These are phyloP conservation scores for Pseudogymnoascus sp. DNA, from an alignment of 2,329 filamentous ascomycete species.

Conservation along the genomic window DNA sequence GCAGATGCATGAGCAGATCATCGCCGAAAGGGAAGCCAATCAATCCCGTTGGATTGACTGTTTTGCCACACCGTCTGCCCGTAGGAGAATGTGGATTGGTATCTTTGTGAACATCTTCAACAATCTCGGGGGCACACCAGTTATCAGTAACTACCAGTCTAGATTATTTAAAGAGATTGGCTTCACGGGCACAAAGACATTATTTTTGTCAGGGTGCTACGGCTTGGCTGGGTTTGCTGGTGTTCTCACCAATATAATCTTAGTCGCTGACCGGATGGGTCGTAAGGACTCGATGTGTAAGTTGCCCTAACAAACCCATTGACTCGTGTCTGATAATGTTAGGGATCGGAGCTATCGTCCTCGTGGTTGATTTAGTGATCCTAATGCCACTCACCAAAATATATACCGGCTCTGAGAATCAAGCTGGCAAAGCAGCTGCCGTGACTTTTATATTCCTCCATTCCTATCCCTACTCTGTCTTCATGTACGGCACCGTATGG, in stretches of 20 bases:
- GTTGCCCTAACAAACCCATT: not conserved
- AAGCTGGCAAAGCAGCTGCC: constrained; percentile 11
- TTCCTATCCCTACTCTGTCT: constrained; percentile 13
- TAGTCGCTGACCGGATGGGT: not conserved
- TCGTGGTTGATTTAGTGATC: not conserved
- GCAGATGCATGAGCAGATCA: constrained; percentile 18
- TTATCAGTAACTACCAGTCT: constrained; percentile 28
- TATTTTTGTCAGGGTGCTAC: constrained; percentile 13
- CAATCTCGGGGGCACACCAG: constrained; percentile 28
- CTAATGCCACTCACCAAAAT: constrained; percentile 6
- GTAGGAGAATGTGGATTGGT: constrained; percentile 9
- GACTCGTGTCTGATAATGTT: not conserved
- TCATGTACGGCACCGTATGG: constrained; percentile 26
- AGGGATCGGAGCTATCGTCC: constrained; percentile 1
- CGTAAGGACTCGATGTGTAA: constrained; percentile 1
- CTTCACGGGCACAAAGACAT: constrained; percentile 9
- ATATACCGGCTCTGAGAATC: constrained; percentile 9
- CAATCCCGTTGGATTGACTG: constrained; percentile 16
- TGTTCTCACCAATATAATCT: constrained; percentile 21
- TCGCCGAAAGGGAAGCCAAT: constrained; percentile 10
- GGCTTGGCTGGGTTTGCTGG: constrained; percentile 13
- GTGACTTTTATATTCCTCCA: constrained; percentile 14
- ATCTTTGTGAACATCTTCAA: constrained; percentile 13
- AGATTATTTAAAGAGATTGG: constrained; percentile 12
- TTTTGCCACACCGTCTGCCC: constrained; percentile 7